A percentile compares a stretch with the other conserved stretches of the same genome.
Conservation (phyloP, 345 rosid genomes). For the Laguncularia racemosa region DNA sequence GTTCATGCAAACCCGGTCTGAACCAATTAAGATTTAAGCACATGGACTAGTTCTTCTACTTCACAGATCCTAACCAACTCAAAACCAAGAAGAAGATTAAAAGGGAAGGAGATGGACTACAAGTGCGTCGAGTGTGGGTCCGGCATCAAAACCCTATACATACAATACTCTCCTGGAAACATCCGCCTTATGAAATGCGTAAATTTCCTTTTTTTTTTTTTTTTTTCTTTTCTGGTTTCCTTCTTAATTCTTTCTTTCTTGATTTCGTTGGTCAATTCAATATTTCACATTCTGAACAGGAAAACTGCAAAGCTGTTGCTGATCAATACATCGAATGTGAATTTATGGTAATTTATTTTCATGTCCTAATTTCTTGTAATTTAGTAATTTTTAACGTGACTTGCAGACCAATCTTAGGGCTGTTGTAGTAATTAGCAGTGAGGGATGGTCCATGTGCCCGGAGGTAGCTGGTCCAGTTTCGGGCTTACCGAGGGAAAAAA, state of each 20-base stretch:
- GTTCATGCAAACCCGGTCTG: too few relatives aligned
- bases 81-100: background rate
- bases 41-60: too few relatives aligned
- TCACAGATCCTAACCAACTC: too few relatives aligned
- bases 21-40: too few relatives aligned
- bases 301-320: constrained; percentile 60
- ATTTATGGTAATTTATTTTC: constrained; percentile 39
- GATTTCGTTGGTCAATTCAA: background rate
- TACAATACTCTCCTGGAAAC: constrained; percentile 68
- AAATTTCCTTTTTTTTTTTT: constrained; percentile 5
- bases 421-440: too few relatives aligned
- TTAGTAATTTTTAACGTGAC: too few relatives aligned
- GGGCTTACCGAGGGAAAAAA: background rate
- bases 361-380: background rate
- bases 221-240: background rate
- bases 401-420: too few relatives aligned
- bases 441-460: too few relatives aligned
- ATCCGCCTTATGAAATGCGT: constrained; percentile 82
- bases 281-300: constrained; percentile 19
- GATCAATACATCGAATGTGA: constrained; percentile 81
- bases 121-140: constrained; percentile 64
- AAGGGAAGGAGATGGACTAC: constrained; percentile 23
- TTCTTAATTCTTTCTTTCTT: background rate
- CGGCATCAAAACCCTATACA: constrained; percentile 40
- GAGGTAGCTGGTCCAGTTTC: too few relatives aligned